Evolutionary conservation across 2,329 filamentous ascomycete genomes (phyloP).

Genomic region (Colletotrichum agaves): DNA sequence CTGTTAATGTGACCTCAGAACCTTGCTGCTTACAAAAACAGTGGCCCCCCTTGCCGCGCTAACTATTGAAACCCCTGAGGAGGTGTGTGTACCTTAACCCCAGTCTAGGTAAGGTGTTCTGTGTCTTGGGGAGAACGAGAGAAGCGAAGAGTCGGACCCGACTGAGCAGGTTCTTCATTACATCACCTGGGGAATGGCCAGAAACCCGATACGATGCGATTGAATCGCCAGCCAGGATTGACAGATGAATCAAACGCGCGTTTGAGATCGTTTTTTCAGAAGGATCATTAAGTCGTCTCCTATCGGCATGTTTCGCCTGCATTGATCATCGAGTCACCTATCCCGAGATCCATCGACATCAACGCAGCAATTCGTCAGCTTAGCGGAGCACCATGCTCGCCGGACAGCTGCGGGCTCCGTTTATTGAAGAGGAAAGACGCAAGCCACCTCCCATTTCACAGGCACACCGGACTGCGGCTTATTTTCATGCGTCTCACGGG

Average conservation of each 20-base stretch:
- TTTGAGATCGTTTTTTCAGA: neutral
- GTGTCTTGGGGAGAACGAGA: too few relatives aligned
- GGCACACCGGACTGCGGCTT: neutral
- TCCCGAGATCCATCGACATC: slow-evolving; percentile 6
- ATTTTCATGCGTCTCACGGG: neutral
- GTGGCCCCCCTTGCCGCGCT: too few relatives aligned
- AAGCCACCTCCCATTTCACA: slow-evolving; percentile 4
- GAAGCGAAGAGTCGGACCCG: neutral
- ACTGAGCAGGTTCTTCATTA: neutral
- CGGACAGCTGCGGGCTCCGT: neutral
- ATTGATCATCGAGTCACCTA: slow-evolving; percentile 14
- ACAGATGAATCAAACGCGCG: neutral
- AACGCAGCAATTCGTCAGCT: slow-evolving; percentile 7
- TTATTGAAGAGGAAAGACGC: neutral
- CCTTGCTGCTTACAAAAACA: too few relatives aligned
- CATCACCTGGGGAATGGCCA: slow-evolving; percentile 16
- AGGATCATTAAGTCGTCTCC: neutral
- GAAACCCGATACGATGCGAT: slow-evolving; percentile 15
- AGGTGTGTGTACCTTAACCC: too few relatives aligned
- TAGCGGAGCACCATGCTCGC: slow-evolving; percentile 12
- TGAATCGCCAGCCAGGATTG: neutral
- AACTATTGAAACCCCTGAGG: too few relatives aligned
- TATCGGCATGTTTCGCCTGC: too few relatives aligned
- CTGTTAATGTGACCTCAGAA: too few relatives aligned
- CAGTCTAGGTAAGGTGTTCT: too few relatives aligned